Conservation (phyloP, 805 yeast genomes). For the Lipomyces spencermartinsiae region DNA sequence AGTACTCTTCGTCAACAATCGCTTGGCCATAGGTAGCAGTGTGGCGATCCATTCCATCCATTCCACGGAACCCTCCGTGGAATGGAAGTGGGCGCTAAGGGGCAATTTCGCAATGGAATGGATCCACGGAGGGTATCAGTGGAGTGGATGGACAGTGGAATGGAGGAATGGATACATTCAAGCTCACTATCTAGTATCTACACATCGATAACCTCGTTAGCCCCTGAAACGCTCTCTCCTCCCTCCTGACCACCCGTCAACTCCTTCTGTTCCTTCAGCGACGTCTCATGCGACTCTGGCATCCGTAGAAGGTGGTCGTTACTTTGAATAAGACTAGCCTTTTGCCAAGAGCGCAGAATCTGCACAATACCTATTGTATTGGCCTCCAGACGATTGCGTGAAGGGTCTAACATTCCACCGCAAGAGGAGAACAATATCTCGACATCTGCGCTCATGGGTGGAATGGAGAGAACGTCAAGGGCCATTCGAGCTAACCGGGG, state of each 20-base stretch:
- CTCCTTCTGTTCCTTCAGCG: background rate
- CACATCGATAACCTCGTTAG: too few relatives aligned
- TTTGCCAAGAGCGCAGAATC: conserved; percentile 10
- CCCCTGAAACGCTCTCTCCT: conserved; percentile 4
- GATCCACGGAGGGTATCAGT: too few relatives aligned
- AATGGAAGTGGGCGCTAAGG: conserved; percentile 1
- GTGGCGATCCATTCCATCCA: conserved; percentile 4
- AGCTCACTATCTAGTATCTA: too few relatives aligned
- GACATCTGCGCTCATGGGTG: too few relatives aligned
- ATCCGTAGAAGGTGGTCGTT: conserved; percentile 1
- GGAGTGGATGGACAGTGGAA: too few relatives aligned
- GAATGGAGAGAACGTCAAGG: too few relatives aligned
- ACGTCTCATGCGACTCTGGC: conserved; percentile 8
- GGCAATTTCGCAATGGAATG: conserved; percentile 1
- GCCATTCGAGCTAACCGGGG: too few relatives aligned
- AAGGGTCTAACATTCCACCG: conserved; percentile 5
- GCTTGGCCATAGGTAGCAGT: background rate
- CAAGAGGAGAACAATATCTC: background rate
- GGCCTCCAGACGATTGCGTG: conserved; percentile 7
- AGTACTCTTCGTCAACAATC: background rate
- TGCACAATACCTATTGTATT: conserved; percentile 9
- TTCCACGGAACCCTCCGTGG: background rate
- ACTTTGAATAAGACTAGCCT: conserved; percentile 10
- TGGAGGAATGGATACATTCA: background rate
- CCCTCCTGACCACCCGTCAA: conserved; percentile 7